Evolutionary conservation across 2,329 filamentous ascomycete species (phyloP), one percentile per base, ranked within the genome.

Genomic region (Aquanectria penicillioides): DNA sequence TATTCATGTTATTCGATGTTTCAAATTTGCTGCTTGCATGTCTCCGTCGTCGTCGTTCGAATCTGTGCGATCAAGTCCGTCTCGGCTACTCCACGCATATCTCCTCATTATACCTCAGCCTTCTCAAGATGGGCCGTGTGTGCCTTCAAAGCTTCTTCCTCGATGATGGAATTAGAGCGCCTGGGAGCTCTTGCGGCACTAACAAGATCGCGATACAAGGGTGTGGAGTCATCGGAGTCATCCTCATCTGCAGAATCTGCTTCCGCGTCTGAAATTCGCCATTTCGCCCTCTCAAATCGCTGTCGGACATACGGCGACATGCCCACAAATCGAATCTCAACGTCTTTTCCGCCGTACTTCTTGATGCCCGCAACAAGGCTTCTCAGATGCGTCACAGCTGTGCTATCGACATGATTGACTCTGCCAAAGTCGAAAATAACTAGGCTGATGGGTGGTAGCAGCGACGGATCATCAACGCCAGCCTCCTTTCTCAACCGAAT

Each of bases 401-500:
- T 87, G 0, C 79, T 78, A 55, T 87, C 85, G 8, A 84, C 76
- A 58, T 84, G 81, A 13, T 81, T 80, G 15, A 84, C 81, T 51
- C 79, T 78, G 1, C 71, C 71, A 50, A 87, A 81, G 62, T 87
- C 84, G 0, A 87, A 72, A 0, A 87, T 75, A 0, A 87, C 76
- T 3, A 82, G 70, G 1, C 75, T 73, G 15, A 87, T 78, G 0
- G 76, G 77, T 0, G 65, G 67, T 1, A 70, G 46, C 1, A 77
- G 73, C 1, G 71, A 58, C 2, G 74, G 40, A 6, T 74, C 69
- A 0, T 58, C 60, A 26, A 81, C 73, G 6, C 73, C 71, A 25
- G 74, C 75, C 11, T 71, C 53, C 22, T 72, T 75, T 3, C 84
- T 79, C 0, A 86, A 75, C 15, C 77, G 76, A 0, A 71, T 71